Conservation (phyloP, 768 basidiomycete genomes). For the Podaxis sp. region DNA sequence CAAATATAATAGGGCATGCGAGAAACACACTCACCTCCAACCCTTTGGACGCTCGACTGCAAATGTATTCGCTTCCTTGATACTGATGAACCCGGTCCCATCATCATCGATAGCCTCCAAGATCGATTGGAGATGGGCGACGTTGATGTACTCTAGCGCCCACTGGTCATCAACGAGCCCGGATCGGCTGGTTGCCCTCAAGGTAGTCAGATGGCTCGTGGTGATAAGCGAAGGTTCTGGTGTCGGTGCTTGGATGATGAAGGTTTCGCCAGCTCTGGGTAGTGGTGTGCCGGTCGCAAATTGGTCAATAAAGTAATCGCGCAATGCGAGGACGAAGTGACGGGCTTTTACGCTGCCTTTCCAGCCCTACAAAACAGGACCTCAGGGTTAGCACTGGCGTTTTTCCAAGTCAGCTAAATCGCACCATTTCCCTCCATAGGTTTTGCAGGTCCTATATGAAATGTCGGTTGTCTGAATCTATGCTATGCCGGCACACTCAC, state of each 20-base stretch:
- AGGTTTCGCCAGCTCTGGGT: neutral
- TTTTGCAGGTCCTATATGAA: conserved; percentile 10
- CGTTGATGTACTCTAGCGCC: conserved; percentile 33
- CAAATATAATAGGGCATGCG: neutral
- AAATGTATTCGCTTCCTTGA: conserved; percentile 35
- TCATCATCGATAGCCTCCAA: conserved; percentile 43
- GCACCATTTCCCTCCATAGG: conserved; percentile 17
- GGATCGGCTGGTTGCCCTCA: conserved; percentile 14
- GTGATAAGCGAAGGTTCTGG: neutral
- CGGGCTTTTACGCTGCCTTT: conserved; percentile 51
- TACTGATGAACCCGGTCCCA: conserved; percentile 36
- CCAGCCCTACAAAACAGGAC: conserved; percentile 38
- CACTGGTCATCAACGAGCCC: conserved; percentile 23
- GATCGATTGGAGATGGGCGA: conserved; percentile 31
- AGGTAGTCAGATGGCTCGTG: too few species aligned
- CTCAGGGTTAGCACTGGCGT: neutral
- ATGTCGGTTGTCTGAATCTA: neutral
- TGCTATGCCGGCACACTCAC: conserved; percentile 22
- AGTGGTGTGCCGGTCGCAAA: neutral
- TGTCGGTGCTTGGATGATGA: neutral
- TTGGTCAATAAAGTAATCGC: conserved; percentile 35
- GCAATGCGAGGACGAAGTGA: conserved; percentile 46
- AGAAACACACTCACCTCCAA: conserved; percentile 24
- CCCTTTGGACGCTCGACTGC: conserved; percentile 27
- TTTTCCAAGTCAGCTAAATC: neutral